Evolutionary conservation across 2,329 filamentous ascomycete species (phyloP), one percentile per base, ranked within the genome.

Genomic region (Leptographium lundbergii): DNA sequence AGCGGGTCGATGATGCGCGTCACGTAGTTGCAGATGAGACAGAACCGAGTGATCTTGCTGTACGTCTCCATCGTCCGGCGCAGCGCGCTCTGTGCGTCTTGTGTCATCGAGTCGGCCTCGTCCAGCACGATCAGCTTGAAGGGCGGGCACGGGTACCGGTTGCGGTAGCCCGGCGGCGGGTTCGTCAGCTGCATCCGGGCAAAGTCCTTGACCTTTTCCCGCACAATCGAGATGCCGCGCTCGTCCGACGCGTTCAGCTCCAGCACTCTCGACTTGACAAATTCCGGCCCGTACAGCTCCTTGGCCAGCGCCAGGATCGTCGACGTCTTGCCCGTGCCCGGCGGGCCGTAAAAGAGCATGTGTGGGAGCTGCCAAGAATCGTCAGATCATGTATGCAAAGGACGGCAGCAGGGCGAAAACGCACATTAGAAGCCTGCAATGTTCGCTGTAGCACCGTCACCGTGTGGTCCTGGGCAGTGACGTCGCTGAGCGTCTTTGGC

Each of bases 51-150:
- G 73, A 97, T 96, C 68, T 91, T 91, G 71, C 84, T 89, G 73
- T 97, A 97, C 53, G 91, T 95, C 75, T 99, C 94, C 94, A 99
- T 99, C 1, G 94, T 99, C 58, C 95, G 82, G 64, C 94, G 81
- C 60, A 99, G 78, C 6, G 95, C 94, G 61, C 85, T 89, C 76
- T 99, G 94, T 14, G 94, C 94, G 74, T 99, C 95, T 72, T 97
- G 92, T 47, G 94, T 99, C 92, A 99, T 97, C 65, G 88, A 94
- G 71, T 99, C 94, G 65, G 94, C 94, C 75, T 99, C 94, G 73
- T 99, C 94, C 61, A 99, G 84, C 62, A 99, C 90, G 69, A 99
- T 92, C 70, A 99, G 96, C 76, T 99, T 99, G 78, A 96, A 99
- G 0, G 94, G 94, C 25, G 94, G 94, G 70, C 92, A 97, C 0